phyloP scores from a whole-genome alignment of 2,329 filamentous ascomycete species.

The Penicillium carneum region DNA sequence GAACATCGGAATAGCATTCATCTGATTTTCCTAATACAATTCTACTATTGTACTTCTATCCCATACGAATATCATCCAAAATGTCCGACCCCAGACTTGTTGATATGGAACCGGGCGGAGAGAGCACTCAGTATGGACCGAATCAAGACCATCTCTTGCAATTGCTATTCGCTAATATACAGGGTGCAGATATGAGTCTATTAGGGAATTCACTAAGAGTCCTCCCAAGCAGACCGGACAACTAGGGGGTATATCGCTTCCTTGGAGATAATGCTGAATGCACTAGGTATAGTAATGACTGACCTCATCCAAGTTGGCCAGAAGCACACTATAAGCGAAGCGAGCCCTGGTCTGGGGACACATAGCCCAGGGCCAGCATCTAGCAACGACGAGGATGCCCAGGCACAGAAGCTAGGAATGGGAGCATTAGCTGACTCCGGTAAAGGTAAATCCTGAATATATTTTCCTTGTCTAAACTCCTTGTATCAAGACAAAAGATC shows the following conservation, averaged over 20 bases:
- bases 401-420: constrained; percentile 62
- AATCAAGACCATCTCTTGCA: neutral
- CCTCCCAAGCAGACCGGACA: constrained; percentile 65
- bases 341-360: constrained; percentile 46
- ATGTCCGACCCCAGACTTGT: constrained; percentile 64
- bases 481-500: constrained; percentile 35
- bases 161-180: neutral
- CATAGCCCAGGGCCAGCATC: constrained; percentile 51
- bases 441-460: constrained; percentile 44
- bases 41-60: neutral
- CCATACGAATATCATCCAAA: neutral
- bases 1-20: neutral
- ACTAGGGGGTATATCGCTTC: constrained; percentile 57
- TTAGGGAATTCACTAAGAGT: constrained; percentile 58
- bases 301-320: constrained; percentile 29
- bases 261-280: neutral
- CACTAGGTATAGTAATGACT: constrained; percentile 2
- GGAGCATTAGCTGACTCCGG: constrained; percentile 57
- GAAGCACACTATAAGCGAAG: constrained; percentile 47
- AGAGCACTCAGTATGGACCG: constrained; percentile 61
- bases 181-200: constrained; percentile 63
- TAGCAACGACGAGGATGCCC: constrained; percentile 60
- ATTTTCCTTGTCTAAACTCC: constrained; percentile 41
- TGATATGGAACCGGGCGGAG: constrained; percentile 66
- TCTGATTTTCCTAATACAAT: no score